Conservation (phyloP, 768 basidiomycete genomes). For the Royoungia palumana region DNA sequence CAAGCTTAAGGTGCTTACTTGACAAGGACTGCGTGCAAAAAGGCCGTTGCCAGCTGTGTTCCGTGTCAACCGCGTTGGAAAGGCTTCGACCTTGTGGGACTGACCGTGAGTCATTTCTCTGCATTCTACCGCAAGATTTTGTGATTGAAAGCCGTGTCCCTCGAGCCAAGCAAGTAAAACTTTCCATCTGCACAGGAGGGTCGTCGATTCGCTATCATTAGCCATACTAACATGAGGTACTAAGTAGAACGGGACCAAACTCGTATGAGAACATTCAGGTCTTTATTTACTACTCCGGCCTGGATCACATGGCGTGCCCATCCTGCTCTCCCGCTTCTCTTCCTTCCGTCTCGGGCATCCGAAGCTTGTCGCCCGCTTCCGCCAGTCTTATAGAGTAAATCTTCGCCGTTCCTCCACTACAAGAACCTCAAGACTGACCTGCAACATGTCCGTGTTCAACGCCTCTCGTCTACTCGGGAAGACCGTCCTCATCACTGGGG, state of each 20-base stretch:
- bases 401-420: not conserved
- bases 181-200: conserved; percentile 36
- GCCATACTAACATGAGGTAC: too few relatives aligned
- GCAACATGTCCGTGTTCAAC: conserved; percentile 76
- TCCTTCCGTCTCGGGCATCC: conserved; percentile 5
- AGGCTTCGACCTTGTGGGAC: conserved; percentile 13
- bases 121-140: conserved; percentile 47
- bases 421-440: not conserved
- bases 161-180: conserved; percentile 52
- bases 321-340: not conserved
- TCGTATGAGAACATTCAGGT: too few relatives aligned
- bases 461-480: conserved; percentile 77
- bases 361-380: not conserved
- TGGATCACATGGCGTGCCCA: conserved; percentile 4
- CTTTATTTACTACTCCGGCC: too few relatives aligned
- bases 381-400: not conserved
- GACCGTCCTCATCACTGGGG: conserved; percentile 86
- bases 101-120: conserved; percentile 50
- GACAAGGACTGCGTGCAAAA: conserved; percentile 45
- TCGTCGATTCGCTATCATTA: not conserved
- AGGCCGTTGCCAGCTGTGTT: conserved; percentile 63
- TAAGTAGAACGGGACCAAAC: too few relatives aligned
- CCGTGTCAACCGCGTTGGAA: conserved; percentile 3
- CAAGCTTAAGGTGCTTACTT: conserved; percentile 35
- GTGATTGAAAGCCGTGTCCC: conserved; percentile 44